Evolutionary conservation across 805 yeast species (phyloP).

Genomic region (Diddensiella transvaalensis): DNA sequence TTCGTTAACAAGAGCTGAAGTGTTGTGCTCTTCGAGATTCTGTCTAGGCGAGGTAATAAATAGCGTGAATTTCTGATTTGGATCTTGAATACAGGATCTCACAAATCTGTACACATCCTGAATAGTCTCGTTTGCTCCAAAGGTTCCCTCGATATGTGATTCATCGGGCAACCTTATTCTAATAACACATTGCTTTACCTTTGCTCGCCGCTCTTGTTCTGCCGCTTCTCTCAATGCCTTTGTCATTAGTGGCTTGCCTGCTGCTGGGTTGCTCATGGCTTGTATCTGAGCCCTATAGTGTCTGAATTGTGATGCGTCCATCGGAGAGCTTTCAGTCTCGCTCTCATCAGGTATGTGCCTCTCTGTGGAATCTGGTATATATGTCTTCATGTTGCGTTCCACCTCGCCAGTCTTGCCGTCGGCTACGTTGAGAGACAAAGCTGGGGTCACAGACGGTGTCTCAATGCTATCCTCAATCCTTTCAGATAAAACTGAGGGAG

Average conservation of each 20-base stretch:
- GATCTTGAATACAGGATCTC: slow-evolving; percentile 29
- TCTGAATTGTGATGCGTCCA: slow-evolving; percentile 51
- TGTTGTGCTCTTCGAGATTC: slow-evolving; percentile 32
- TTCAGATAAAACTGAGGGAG: too few relatives aligned
- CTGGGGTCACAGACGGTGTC: background rate
- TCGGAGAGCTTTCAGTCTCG: slow-evolving; percentile 41
- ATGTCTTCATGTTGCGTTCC: slow-evolving; percentile 14
- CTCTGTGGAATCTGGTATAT: slow-evolving; percentile 9
- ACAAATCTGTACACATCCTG: slow-evolving; percentile 35
- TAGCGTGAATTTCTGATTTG: slow-evolving; percentile 37
- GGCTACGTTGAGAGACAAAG: too few relatives aligned
- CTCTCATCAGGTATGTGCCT: slow-evolving; percentile 23
- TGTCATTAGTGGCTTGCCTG: slow-evolving; percentile 42
- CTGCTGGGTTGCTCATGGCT: slow-evolving; percentile 37
- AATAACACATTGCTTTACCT: slow-evolving; percentile 37
- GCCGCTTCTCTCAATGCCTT: slow-evolving; percentile 38
- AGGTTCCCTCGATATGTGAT: slow-evolving; percentile 47
- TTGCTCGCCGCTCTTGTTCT: slow-evolving; percentile 25
- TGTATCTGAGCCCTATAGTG: slow-evolving; percentile 50
- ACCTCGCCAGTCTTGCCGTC: background rate
- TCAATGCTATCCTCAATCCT: background rate
- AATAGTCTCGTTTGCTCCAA: slow-evolving; percentile 44
- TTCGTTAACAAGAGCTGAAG: slow-evolving; percentile 36
- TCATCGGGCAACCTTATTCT: slow-evolving; percentile 60
- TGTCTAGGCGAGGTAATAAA: slow-evolving; percentile 48